Base-by-base conservation (phyloP, 208 protist genomes). In the Leptomonas pyrrhocoris region DNA sequence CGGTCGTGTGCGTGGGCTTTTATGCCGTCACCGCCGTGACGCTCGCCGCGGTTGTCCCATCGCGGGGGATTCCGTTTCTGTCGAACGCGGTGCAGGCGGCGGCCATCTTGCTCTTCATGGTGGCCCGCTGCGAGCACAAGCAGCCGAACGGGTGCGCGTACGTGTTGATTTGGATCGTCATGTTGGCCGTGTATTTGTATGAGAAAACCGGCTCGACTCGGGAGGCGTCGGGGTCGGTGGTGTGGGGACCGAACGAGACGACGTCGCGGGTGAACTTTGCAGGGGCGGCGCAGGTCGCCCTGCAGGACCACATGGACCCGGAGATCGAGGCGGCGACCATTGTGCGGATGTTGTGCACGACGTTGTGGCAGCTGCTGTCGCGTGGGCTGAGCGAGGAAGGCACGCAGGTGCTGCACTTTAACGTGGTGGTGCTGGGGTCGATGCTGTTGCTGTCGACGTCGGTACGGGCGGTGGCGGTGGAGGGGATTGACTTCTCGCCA, bases 21-120 rank as follows among this genome's bases (percentile, higher is more conserved):
- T 77, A 77, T 57, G 55, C 56, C 23, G 27, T 71, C 15, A 65
- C 38, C 18, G 59, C 63, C 11, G 28, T 62, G 23, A 56, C 68
- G 16, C 40, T 86, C 9, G 53, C 53, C 4, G 56, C 77, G 51
- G 46, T 59, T 40, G 49, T 85, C 31, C 76, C 81, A 18, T 43
- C 34, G 23, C 40, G 60, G 6, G 79, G 69, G 16, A 23, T 85
- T 27, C 51, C 77, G 13, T 81, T 87, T 51, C 19, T 78, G 28
- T 79, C 79, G 3, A 87, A 80, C n/a, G 64, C 66, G 30, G 51
- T 85, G 48, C 61, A 76, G 53, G 77, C 76, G 5, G 68, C 68
- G 25, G 54, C 61, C 40, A 56, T 83, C 30, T 42, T 85, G 21
- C 16, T 81, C 19, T 73, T 82, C 60, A 80, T 85, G 48, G 85